A percentile compares a stretch with the other conserved stretches of the same genome.
Evolutionary conservation across 2,329 filamentous ascomycete species (phyloP).

Genomic region (Epichloe bromicola): DNA sequence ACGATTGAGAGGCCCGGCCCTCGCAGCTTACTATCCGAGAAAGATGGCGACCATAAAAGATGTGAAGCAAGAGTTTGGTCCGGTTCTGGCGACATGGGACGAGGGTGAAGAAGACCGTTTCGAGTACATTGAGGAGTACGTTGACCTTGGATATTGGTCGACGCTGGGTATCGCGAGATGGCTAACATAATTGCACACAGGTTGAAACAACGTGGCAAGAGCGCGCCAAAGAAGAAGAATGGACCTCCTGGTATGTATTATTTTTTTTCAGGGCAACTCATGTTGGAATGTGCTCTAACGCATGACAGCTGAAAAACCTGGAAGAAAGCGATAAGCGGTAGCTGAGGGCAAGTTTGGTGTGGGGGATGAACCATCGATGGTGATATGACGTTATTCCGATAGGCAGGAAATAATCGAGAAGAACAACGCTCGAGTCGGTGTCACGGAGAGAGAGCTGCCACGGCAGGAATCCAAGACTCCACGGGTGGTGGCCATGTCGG

Average conservation of each 20-base stretch:
- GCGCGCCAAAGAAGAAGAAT: conserved; percentile 78
- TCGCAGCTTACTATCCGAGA: conserved; percentile 82
- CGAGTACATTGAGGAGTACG: conserved; percentile 57
- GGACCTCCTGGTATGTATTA: conserved; percentile 26
- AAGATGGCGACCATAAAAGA: conserved; percentile 59
- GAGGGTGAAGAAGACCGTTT: conserved; percentile 68
- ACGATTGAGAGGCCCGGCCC: conserved; percentile 67
- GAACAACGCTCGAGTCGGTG: not conserved
- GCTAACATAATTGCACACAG: conserved; percentile 29
- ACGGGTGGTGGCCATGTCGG: not conserved
- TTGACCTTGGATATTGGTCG: conserved; percentile 1
- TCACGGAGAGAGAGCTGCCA: not conserved
- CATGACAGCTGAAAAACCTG: conserved; percentile 14
- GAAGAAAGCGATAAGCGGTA: conserved; percentile 18
- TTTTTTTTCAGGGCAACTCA: not conserved
- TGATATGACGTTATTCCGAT: not conserved
- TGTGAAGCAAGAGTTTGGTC: conserved; percentile 54
- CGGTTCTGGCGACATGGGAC: conserved; percentile 56
- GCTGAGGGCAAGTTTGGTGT: not conserved
- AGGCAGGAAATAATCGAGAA: not conserved
- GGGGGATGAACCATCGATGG: not conserved
- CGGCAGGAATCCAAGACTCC: not conserved
- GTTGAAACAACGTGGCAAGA: conserved; percentile 71
- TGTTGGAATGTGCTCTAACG: not conserved
- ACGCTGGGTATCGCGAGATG: not conserved